Base-by-base conservation (phyloP, 306 rosid genomes). In the Cyamopsis tetragonoloba region DNA sequence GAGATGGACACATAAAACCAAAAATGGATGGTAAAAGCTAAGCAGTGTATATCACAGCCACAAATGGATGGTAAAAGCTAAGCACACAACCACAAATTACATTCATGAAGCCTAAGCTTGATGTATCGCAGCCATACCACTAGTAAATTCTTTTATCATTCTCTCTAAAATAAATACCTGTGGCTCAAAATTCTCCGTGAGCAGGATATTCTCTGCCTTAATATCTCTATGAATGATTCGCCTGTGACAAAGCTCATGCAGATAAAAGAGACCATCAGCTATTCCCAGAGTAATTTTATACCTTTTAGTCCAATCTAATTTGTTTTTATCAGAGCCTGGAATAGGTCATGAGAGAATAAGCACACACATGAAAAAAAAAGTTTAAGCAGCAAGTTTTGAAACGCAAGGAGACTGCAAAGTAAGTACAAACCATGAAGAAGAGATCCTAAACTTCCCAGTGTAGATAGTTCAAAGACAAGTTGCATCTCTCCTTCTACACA, bases 141-240 rank as follows among this genome's bases (percentile, higher is more conserved):
- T 51, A 9, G 53, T 19, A 47, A 44, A 17, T 39, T 24, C 0
- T 58, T 43, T 14, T 4, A 19, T 26, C 12, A 47, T 22, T 38
- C 13, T 19, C 14, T 70, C 31, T 26, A 22, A 35, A 46, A 54
- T 62, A 69, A 38, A 44, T 83, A 93, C 99, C 99, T 93, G 96
- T 31, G 99, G 91, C 41, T 80, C 97, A 53, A 79, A 93, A 79
- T 82, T 85, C 74, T 88, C 87, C 0, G 99, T 88, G 47, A 90
- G 89, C 37, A 93, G 73, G 79, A 93, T 79, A 64, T 93, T 93
- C 54, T 88, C 96, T 30, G 91, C 72, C 78, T 93, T 93, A 17
- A 93, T 90, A 83, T 93, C 99, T 72, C 99, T 85, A 73, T 93
- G 97, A 64, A 93, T 93, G 51, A 93, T 93, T 66, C 97, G 81